Evolutionary conservation across 176 grass and related monocot genomes (phyloP).

Genomic region (Eragrostis nindensis): DNA sequence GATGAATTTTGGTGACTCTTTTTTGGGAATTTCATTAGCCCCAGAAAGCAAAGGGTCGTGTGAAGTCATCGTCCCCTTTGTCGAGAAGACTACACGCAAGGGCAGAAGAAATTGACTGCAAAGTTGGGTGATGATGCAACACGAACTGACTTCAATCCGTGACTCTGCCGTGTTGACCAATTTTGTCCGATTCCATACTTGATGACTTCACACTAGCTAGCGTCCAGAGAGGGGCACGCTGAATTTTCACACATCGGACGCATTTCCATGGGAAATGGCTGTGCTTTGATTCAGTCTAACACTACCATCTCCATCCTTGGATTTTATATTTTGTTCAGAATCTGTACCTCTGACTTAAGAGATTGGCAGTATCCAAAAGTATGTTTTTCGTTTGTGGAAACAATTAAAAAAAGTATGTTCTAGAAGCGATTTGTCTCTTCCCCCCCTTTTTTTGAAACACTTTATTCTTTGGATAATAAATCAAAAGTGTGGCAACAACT

Average conservation of each 20-base stretch:
- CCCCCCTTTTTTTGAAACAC: background rate
- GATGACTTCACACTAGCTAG: slow-evolving; percentile 24
- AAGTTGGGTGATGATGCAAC: slow-evolving; percentile 26
- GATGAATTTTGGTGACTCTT: background rate
- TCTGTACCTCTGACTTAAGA: background rate
- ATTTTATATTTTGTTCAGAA: background rate
- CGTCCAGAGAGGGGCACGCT: slow-evolving; percentile 20
- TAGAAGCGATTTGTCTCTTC: slow-evolving; percentile 23
- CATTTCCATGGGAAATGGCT: slow-evolving; percentile 9
- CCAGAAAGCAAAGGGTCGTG: slow-evolving; percentile 6
- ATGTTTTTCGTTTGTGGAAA: background rate
- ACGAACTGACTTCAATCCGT: slow-evolving; percentile 24
- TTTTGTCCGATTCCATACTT: slow-evolving; percentile 14
- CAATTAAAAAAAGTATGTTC: background rate
- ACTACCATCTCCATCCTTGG: background rate
- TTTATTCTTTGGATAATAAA: background rate
- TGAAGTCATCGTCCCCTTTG: slow-evolving; percentile 18
- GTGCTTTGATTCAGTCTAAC: slow-evolving; percentile 32
- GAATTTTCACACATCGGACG: slow-evolving; percentile 2
- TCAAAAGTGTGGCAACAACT: too few relatives aligned
- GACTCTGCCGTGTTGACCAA: slow-evolving; percentile 46
- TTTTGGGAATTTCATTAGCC: background rate
- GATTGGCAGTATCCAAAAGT: background rate
- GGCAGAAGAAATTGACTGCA: slow-evolving; percentile 22
- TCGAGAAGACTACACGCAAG: background rate